These are phyloP conservation scores for Allantophomopsis cytisporea DNA, from an alignment of 2,329 filamentous ascomycete species.

Conservation along the genomic window DNA sequence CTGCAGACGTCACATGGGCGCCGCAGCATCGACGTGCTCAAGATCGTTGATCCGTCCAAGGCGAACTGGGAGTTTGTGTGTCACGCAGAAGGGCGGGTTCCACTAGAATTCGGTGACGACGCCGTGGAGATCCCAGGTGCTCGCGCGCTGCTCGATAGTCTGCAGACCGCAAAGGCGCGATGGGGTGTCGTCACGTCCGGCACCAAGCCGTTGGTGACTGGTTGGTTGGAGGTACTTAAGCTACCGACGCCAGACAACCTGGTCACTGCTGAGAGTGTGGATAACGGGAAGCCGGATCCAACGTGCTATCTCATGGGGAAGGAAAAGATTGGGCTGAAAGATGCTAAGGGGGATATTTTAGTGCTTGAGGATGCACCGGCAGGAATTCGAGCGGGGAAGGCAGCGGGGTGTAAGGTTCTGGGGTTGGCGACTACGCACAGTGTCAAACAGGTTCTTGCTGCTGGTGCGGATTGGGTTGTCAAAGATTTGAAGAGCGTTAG, in stretches of 20 bases:
- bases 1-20: conserved; percentile 85
- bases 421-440: conserved; percentile 53
- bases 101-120: conserved; percentile 61
- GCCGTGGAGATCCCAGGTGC: conserved; percentile 81
- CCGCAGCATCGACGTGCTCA: conserved; percentile 74
- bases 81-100: conserved; percentile 65
- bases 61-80: conserved; percentile 87
- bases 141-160: conserved; percentile 50
- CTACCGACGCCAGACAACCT: conserved; percentile 53
- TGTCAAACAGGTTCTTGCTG: conserved; percentile 41
- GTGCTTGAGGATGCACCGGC: conserved; percentile 61
- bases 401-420: conserved; percentile 56
- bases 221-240: conserved; percentile 56
- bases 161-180: conserved; percentile 37
- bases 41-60: conserved; percentile 66
- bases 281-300: conserved; percentile 65
- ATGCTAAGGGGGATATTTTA: conserved; percentile 24
- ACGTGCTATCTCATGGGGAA: conserved; percentile 59
- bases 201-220: conserved; percentile 50
- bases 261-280: conserved; percentile 64
- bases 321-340: conserved; percentile 36
- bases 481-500: conserved; percentile 48
- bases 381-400: conserved; percentile 54
- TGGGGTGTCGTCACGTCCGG: conserved; percentile 86
- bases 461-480: conserved; percentile 58